These are phyloP conservation scores for Neoascochyta sp. DNA, from an alignment of 2,329 filamentous ascomycete genomes.

Conservation along the genomic window DNA sequence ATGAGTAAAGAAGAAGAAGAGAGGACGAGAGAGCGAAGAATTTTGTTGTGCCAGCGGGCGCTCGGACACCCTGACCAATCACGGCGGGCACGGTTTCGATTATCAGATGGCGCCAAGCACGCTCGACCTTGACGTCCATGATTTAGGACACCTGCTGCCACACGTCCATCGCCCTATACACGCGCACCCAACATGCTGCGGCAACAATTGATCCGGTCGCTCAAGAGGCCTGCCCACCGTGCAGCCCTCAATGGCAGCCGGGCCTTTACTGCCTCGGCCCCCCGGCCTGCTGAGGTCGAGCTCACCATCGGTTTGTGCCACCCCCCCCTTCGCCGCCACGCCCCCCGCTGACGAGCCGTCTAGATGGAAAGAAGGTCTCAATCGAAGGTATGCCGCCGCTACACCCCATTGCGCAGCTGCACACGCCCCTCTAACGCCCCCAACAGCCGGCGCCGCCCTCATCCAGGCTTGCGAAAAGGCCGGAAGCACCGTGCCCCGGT, in stretches of 20 bases:
- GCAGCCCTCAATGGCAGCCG: slow-evolving; percentile 60
- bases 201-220: slow-evolving; percentile 61
- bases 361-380: slow-evolving; percentile 96
- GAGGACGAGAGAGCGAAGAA: slow-evolving; percentile 12
- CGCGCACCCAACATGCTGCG: slow-evolving; percentile 54
- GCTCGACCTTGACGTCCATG: too few species aligned
- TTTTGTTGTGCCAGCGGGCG: slow-evolving; percentile 21
- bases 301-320: slow-evolving; percentile 78
- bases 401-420: slow-evolving; percentile 8
- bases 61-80: slow-evolving; percentile 31
- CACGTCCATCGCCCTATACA: slow-evolving; percentile 27
- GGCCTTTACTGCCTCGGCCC: slow-evolving; percentile 75
- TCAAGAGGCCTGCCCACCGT: slow-evolving; percentile 54
- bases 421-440: slow-evolving; percentile 25
- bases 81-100: slow-evolving; percentile 10
- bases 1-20: slow-evolving; percentile 51
- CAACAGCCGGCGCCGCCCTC: slow-evolving; percentile 83
- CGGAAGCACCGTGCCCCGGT: slow-evolving; percentile 86
- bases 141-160: slow-evolving; percentile 19
- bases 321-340: slow-evolving; percentile 12
- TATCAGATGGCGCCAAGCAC: slow-evolving; percentile 16
- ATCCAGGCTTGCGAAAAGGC: slow-evolving; percentile 99
- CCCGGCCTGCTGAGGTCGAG: slow-evolving; percentile 86
- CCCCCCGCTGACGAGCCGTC: slow-evolving; percentile 35
- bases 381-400: slow-evolving; percentile 71